These are phyloP conservation scores for Vachellia collinsii DNA, from an alignment of 306 rosid genomes.

Conservation along the genomic window DNA sequence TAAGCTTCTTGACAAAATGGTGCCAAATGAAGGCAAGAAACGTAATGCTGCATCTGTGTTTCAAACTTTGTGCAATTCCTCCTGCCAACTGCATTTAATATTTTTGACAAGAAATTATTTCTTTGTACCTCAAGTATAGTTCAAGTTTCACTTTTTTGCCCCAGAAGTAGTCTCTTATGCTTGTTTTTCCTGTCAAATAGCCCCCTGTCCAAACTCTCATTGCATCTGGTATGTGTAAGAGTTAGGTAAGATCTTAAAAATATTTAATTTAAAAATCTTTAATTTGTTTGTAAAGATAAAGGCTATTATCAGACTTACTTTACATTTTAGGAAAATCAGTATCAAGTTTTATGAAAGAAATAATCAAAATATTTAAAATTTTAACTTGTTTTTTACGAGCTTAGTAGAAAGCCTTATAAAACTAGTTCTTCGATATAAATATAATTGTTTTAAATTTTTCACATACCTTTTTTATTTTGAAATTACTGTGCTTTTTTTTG, in stretches of 20 bases:
- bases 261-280: too few relatives aligned
- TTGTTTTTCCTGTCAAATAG: neutral
- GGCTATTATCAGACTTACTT: neutral
- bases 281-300: too few relatives aligned
- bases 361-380: too few relatives aligned
- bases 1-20: neutral
- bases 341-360: neutral
- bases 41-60: neutral
- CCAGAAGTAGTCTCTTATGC: neutral
- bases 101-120: neutral
- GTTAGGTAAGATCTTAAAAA: neutral
- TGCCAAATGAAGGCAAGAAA: neutral
- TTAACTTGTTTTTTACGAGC: too few relatives aligned
- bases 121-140: neutral
- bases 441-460: too few relatives aligned
- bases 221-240: neutral
- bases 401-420: too few relatives aligned
- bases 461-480: too few relatives aligned
- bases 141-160: neutral
- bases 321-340: neutral
- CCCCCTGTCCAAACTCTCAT: neutral
- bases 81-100: neutral
- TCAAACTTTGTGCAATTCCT: neutral
- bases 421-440: too few relatives aligned
- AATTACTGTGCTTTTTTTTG: too few relatives aligned